Percentiles rank a stretch among this genome's conserved stretches.
Conservation (phyloP, 1,284 basidiomycete species). For the Melanopsichium pennsylvanicum region DNA sequence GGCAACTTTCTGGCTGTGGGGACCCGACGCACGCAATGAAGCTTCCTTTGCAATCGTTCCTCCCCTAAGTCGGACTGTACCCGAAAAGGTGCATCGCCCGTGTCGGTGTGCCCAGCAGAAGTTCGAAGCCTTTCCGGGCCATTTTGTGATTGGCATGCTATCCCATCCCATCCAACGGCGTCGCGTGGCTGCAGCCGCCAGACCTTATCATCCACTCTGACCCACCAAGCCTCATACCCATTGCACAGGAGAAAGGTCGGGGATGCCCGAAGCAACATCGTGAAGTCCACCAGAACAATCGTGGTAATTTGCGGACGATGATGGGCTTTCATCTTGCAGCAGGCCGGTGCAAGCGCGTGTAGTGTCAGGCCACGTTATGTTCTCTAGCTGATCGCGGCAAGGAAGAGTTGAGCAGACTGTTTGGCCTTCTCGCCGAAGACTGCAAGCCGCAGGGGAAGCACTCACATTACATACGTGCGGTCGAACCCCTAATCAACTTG, state of each 20-base stretch:
- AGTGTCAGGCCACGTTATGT: too few relatives aligned
- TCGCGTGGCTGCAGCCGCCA: neutral
- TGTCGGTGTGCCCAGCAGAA: constrained; percentile 1
- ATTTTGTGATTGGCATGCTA: neutral
- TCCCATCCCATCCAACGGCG: neutral
- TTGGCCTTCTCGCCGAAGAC: too few relatives aligned
- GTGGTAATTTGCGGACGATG: too few relatives aligned
- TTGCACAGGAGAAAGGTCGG: neutral
- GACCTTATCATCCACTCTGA: neutral
- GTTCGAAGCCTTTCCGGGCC: constrained; percentile 2
- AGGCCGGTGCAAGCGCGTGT: too few relatives aligned
- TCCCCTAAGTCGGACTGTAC: neutral
- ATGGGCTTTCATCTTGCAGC: too few relatives aligned
- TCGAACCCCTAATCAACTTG: too few relatives aligned
- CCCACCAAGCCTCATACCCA: too few relatives aligned
- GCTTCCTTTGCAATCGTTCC: neutral
- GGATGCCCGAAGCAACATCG: neutral
- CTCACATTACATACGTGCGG: too few relatives aligned
- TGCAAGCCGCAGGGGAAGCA: too few relatives aligned
- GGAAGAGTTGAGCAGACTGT: too few relatives aligned
- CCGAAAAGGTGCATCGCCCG: neutral
- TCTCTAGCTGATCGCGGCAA: too few relatives aligned
- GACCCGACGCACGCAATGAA: constrained; percentile 7
- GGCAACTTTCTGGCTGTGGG: constrained; percentile 16
- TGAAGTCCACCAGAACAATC: too few relatives aligned